Evolutionary conservation across 805 yeast genomes (phyloP).

Genomic region (Lachancea sp.): DNA sequence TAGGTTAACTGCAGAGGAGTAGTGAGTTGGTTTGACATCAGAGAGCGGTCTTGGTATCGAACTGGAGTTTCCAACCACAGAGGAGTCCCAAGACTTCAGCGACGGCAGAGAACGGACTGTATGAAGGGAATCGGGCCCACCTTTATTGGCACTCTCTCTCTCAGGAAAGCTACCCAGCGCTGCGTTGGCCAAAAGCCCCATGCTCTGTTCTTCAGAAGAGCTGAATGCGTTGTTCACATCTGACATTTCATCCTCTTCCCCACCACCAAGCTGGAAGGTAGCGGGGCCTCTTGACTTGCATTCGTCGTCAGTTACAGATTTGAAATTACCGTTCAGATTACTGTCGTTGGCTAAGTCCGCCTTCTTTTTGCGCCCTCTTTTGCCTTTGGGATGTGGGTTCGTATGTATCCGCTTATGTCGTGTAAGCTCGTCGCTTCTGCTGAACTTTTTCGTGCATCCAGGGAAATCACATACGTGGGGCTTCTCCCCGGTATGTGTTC

Average conservation of each 20-base stretch:
- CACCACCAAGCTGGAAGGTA: slow-evolving; percentile 10
- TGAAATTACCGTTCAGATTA: not conserved
- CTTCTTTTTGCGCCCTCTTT: slow-evolving; percentile 41
- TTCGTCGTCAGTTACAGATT: slow-evolving; percentile 2
- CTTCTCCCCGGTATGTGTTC: slow-evolving; percentile 78
- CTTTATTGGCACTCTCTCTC: not conserved
- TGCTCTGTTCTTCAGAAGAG: slow-evolving; percentile 7
- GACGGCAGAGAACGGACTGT: slow-evolving; percentile 10
- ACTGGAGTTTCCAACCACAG: slow-evolving; percentile 1
- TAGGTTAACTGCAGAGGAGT: slow-evolving; percentile 4
- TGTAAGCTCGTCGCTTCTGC: slow-evolving; percentile 68
- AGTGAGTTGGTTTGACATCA: not conserved
- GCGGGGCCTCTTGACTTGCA: slow-evolving; percentile 7
- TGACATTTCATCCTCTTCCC: slow-evolving; percentile 5
- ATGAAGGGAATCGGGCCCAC: not conserved
- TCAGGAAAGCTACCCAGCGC: slow-evolving; percentile 5
- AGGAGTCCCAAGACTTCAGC: slow-evolving; percentile 4
- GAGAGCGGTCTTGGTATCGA: not conserved
- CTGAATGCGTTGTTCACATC: slow-evolving; percentile 6
- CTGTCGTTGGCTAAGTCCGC: slow-evolving; percentile 9
- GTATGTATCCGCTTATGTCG: slow-evolving; percentile 69
- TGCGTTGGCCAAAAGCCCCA: slow-evolving; percentile 10
- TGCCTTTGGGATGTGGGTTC: slow-evolving; percentile 62
- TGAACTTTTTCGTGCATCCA: slow-evolving; percentile 61
- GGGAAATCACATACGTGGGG: slow-evolving; percentile 73